Evolutionary conservation across 2,329 filamentous ascomycete species (phyloP).

Genomic region (Leptographium flavum): DNA sequence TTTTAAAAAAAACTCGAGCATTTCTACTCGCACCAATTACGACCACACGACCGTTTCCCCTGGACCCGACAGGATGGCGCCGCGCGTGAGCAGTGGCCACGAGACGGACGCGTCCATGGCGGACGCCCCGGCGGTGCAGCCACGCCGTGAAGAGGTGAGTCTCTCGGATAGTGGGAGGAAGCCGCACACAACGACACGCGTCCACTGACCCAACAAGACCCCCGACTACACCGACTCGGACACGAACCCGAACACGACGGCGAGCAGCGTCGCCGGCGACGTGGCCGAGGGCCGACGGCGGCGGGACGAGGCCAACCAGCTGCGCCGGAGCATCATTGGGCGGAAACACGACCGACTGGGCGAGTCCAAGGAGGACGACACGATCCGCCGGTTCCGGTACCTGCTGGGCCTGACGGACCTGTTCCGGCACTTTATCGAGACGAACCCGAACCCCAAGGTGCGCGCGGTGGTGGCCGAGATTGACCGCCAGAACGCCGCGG

Average conservation of each 20-base stretch:
- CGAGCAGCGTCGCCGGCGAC: constrained; percentile 78
- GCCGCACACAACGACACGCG: too few relatives aligned
- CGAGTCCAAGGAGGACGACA: constrained; percentile 95
- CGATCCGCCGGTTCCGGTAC: constrained; percentile 86
- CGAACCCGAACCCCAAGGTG: constrained; percentile 88
- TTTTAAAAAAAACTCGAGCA: too few relatives aligned
- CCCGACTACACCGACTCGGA: constrained; percentile 54
- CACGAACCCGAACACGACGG: constrained; percentile 54
- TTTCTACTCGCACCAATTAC: too few relatives aligned
- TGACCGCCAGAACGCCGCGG: constrained; percentile 77
- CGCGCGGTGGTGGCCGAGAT: constrained; percentile 90
- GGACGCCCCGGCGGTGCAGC: constrained; percentile 36
- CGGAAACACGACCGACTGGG: constrained; percentile 89
- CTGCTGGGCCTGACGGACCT: constrained; percentile 88
- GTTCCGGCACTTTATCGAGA: constrained; percentile 97
- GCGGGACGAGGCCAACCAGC: constrained; percentile 73
- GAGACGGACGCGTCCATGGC: constrained; percentile 50
- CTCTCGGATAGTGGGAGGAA: neutral
- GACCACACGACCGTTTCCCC: too few relatives aligned
- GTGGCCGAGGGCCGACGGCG: constrained; percentile 66
- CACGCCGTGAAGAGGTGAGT: constrained; percentile 22
- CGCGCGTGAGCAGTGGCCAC: constrained; percentile 26
- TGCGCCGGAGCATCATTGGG: constrained; percentile 83
- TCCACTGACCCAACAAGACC: constrained; percentile 37
- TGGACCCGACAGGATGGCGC: neutral